Conservation (phyloP, 2,329 filamentous ascomycete species). For the Aspergillus ruber region DNA sequence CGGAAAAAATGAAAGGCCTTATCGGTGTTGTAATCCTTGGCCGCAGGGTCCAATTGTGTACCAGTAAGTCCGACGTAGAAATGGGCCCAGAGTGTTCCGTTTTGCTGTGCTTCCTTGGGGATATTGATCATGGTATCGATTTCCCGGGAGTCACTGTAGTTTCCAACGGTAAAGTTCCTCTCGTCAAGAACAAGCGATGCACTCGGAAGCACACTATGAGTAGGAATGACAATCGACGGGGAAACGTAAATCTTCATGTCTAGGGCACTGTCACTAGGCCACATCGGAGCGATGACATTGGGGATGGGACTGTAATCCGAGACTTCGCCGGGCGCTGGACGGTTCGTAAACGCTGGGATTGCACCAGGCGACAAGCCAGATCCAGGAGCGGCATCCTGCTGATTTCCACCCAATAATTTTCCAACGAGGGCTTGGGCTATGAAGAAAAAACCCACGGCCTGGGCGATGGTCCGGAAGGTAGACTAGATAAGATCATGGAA, state of each 20-base stretch:
- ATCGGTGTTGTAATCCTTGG: constrained; percentile 63
- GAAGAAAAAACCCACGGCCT: constrained; percentile 55
- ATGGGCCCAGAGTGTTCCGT: constrained; percentile 90
- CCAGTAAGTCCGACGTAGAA: constrained; percentile 81
- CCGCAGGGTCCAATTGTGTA: constrained; percentile 66
- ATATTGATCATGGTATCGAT: constrained; percentile 72
- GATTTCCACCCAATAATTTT: constrained; percentile 46
- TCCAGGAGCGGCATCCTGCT: constrained; percentile 11
- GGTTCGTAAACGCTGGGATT: constrained; percentile 60
- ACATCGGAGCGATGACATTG: constrained; percentile 75
- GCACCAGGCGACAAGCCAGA: constrained; percentile 16
- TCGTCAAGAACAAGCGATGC: constrained; percentile 72
- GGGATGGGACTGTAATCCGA: constrained; percentile 47
- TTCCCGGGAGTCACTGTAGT: constrained; percentile 70
- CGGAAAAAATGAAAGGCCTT: constrained; percentile 78
- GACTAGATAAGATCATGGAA: constrained; percentile 23
- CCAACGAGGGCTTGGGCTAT: constrained; percentile 52
- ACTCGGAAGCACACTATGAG: constrained; percentile 56
- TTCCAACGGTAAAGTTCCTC: constrained; percentile 69
- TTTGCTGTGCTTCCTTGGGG: constrained; percentile 74
- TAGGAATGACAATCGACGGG: constrained; percentile 60
- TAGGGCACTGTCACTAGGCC: constrained; percentile 69
- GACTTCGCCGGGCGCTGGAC: constrained; percentile 47
- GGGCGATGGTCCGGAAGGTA: constrained; percentile 40
- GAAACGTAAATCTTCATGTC: constrained; percentile 85